Evolutionary conservation across 768 basidiomycete genomes (phyloP).

Genomic region (Boletus barrowsii): DNA sequence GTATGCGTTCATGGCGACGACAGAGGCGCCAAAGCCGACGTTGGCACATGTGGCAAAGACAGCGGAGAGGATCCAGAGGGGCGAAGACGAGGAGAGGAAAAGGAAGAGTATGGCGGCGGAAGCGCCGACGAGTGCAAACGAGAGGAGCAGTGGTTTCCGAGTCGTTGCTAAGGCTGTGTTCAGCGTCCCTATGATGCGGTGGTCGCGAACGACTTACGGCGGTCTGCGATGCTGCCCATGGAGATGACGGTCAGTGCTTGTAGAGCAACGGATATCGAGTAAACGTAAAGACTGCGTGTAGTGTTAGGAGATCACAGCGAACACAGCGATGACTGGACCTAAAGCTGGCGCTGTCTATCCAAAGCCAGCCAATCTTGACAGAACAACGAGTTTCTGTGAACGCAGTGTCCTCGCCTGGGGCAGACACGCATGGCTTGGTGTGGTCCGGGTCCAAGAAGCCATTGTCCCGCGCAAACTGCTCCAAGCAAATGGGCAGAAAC

Average conservation of each 20-base stretch:
- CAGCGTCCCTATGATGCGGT: neutral
- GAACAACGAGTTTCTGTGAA: slow-evolving; percentile 53
- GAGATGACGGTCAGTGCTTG: slow-evolving; percentile 96
- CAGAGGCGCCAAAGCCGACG: slow-evolving; percentile 79
- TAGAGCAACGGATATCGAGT: slow-evolving; percentile 82
- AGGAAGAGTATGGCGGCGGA: slow-evolving; percentile 68
- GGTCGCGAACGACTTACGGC: slow-evolving; percentile 52
- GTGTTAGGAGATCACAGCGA: neutral
- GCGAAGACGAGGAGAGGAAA: slow-evolving; percentile 64
- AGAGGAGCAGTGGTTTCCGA: slow-evolving; percentile 74
- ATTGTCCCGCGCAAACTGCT: slow-evolving; percentile 89
- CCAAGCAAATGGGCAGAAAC: slow-evolving; percentile 79
- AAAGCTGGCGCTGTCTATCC: slow-evolving; percentile 92
- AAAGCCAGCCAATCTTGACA: slow-evolving; percentile 76
- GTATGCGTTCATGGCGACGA: slow-evolving; percentile 90
- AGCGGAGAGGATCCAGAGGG: slow-evolving; percentile 66
- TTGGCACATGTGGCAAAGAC: slow-evolving; percentile 76
- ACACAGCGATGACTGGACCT: slow-evolving; percentile 46
- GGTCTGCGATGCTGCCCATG: slow-evolving; percentile 88
- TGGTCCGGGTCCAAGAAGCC: slow-evolving; percentile 74
- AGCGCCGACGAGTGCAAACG: slow-evolving; percentile 74
- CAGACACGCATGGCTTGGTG: slow-evolving; percentile 49
- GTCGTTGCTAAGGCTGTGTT: slow-evolving; percentile 49
- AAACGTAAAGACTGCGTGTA: slow-evolving; percentile 68
- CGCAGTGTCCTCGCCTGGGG: slow-evolving; percentile 5